Evolutionary conservation across 192 early-diverging fungal species (phyloP).

Genomic region (Funneliformis mosseae): DNA sequence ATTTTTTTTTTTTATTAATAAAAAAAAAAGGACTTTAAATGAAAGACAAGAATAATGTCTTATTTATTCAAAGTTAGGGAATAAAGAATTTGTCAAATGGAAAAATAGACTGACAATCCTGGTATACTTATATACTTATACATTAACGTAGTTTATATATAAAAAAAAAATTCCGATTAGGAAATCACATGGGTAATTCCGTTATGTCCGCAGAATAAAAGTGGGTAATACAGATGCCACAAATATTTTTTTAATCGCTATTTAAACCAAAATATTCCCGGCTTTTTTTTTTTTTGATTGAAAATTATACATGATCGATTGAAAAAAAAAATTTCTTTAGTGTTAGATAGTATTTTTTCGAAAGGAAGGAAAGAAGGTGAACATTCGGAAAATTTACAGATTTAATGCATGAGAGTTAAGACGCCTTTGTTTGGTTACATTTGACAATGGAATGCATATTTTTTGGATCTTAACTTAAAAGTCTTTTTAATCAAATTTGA

Average conservation of each 20-base stretch:
- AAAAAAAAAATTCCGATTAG: not conserved
- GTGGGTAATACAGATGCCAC: too few relatives aligned
- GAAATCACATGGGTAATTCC: too few relatives aligned
- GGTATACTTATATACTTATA: not conserved
- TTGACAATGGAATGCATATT: constrained; percentile 1
- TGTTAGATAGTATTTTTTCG: too few relatives aligned
- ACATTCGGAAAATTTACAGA: not conserved
- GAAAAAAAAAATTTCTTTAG: too few relatives aligned
- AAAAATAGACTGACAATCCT: not conserved
- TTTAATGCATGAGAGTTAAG: not conserved
- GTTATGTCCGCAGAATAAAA: too few relatives aligned
- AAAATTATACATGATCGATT: too few relatives aligned
- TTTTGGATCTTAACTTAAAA: not conserved
- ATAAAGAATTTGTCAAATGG: not conserved
- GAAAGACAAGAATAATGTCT: not conserved
- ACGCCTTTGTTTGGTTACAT: not conserved
- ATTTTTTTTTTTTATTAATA: too few relatives aligned
- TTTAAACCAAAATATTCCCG: too few relatives aligned
- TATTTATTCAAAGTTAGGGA: not conserved
- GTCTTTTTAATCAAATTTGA: too few relatives aligned
- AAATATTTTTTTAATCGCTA: too few relatives aligned
- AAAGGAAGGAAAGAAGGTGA: not conserved
- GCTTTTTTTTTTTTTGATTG: too few relatives aligned
- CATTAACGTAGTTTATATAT: not conserved
- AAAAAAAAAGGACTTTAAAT: not conserved